Evolutionary conservation across 2,329 filamentous ascomycete genomes (phyloP).

Genomic region (Chlorencoelia australis): DNA sequence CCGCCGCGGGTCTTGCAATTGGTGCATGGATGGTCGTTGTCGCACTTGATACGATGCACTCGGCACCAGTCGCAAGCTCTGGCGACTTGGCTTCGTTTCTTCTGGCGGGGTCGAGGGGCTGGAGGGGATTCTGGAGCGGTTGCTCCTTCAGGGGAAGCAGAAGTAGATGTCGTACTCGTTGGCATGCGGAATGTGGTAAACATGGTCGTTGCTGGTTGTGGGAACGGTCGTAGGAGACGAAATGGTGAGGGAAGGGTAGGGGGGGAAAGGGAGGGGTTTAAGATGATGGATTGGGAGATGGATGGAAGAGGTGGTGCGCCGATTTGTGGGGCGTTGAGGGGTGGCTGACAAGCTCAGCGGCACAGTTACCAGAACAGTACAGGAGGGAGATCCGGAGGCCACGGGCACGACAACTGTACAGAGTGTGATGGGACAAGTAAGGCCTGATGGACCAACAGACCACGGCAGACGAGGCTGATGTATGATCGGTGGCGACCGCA

Average conservation of each 20-base stretch:
- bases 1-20: slow-evolving; percentile 31
- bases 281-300: not conserved
- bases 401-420: too few relatives aligned
- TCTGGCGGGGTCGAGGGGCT: slow-evolving; percentile 5
- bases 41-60: slow-evolving; percentile 33
- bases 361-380: too few relatives aligned
- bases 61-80: slow-evolving; percentile 34
- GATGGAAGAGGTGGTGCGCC: not conserved
- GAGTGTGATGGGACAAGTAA: too few relatives aligned
- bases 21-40: slow-evolving; percentile 30
- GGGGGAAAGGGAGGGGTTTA: not conserved
- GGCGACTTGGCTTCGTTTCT: slow-evolving; percentile 23
- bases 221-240: not conserved
- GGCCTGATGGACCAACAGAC: too few relatives aligned
- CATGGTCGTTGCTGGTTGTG: not conserved
- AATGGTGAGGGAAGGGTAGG: not conserved
- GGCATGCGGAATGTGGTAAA: slow-evolving; percentile 8
- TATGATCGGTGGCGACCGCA: too few relatives aligned
- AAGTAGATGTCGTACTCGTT: slow-evolving; percentile 1
- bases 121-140: slow-evolving; percentile 4
- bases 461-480: too few relatives aligned
- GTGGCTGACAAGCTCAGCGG: too few relatives aligned
- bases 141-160: too few relatives aligned
- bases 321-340: too few relatives aligned
- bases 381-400: too few relatives aligned